Evolutionary conservation across 148 eudicot species (phyloP).

Genomic region (Rhododendron griersonianum): DNA sequence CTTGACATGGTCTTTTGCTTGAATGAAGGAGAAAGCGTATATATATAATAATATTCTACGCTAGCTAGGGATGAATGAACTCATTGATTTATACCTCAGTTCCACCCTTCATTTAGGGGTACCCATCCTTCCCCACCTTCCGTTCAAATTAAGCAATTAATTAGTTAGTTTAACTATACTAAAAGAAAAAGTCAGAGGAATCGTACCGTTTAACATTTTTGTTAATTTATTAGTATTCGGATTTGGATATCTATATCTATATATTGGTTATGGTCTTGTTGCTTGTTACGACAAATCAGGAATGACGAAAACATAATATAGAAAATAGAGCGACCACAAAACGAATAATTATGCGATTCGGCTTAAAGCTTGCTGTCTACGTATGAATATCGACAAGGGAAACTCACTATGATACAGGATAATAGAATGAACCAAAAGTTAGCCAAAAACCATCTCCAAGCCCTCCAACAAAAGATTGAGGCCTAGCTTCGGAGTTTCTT

Average conservation of each 20-base stretch:
- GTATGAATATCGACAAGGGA: not conserved
- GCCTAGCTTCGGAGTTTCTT: too few relatives aligned
- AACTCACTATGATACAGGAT: not conserved
- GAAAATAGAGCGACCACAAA: not conserved
- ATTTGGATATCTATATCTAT: not conserved
- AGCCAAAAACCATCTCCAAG: too few relatives aligned
- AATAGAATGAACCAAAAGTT: too few relatives aligned
- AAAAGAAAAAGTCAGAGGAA: slow-evolving; percentile 11
- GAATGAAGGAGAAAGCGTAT: too few relatives aligned
- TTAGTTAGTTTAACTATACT: too few relatives aligned
- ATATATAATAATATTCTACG: not conserved
- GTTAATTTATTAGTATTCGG: not conserved
- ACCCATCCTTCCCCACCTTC: not conserved
- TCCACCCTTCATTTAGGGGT: not conserved
- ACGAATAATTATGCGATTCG: not conserved
- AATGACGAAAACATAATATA: not conserved
- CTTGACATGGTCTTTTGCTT: not conserved
- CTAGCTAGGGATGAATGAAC: not conserved
- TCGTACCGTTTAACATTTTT: not conserved
- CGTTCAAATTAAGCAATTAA: not conserved
- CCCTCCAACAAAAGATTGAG: too few relatives aligned
- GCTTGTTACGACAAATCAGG: not conserved
- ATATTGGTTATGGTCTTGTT: not conserved
- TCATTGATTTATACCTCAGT: slow-evolving; percentile 13
- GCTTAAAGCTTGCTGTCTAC: not conserved